phyloP scores from a whole-genome alignment of 805 yeast genomes.

The Scheffersomyces ergatensis region DNA sequence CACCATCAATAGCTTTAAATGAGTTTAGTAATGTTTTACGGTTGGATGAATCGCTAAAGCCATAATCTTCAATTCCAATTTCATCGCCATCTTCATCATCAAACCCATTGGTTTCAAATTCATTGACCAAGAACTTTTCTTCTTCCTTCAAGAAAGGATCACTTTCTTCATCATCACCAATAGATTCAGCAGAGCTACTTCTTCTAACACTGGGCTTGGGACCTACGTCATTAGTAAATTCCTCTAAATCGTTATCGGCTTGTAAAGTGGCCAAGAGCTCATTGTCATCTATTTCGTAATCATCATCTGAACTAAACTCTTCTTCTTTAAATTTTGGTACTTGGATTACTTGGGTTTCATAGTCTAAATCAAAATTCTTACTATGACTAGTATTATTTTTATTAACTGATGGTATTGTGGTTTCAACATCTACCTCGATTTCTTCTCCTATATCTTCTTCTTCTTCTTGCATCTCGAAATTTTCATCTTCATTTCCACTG shows the following conservation, averaged over 20 bases:
- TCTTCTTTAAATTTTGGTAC: slow-evolving; percentile 54
- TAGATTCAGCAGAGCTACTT: slow-evolving; percentile 17
- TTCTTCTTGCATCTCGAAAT: slow-evolving; percentile 13
- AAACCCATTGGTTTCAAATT: slow-evolving; percentile 45
- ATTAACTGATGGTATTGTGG: not conserved
- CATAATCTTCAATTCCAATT: slow-evolving; percentile 24
- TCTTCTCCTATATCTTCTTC: slow-evolving; percentile 18
- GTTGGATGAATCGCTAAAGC: slow-evolving; percentile 10
- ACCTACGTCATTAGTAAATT: slow-evolving; percentile 16
- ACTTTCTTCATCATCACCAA: slow-evolving; percentile 30
- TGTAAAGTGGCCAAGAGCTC: slow-evolving; percentile 45
- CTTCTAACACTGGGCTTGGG: slow-evolving; percentile 9
- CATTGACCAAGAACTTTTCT: slow-evolving; percentile 43
- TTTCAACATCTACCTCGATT: slow-evolving; percentile 2
- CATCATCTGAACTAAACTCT: slow-evolving; percentile 57
- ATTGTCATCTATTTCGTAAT: slow-evolving; percentile 56
- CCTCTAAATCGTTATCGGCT: slow-evolving; percentile 45
- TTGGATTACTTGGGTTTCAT: slow-evolving; percentile 34
- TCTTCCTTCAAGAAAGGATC: slow-evolving; percentile 42
- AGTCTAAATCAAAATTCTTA: slow-evolving; percentile 23
- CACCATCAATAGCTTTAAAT: slow-evolving; percentile 19
- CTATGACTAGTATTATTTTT: slow-evolving; percentile 5
- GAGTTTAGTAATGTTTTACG: slow-evolving; percentile 14
- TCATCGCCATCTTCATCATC: slow-evolving; percentile 37
- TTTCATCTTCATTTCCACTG: slow-evolving; percentile 3